A percentile compares a stretch with the other conserved stretches of the same genome.
Conservation (phyloP, 768 basidiomycete species). For the Ephemerocybe angulata region DNA sequence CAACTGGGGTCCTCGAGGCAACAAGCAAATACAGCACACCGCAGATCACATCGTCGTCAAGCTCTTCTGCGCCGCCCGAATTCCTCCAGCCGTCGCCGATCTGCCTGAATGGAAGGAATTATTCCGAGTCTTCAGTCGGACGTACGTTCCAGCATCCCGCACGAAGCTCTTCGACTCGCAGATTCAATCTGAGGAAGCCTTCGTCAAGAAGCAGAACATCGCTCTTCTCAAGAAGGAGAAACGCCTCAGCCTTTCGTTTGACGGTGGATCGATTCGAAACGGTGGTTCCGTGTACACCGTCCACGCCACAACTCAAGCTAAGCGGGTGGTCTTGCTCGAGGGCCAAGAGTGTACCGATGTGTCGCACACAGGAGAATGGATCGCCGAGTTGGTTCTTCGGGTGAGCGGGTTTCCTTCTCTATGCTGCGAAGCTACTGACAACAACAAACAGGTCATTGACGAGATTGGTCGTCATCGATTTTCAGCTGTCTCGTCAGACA, state of each 20-base stretch:
- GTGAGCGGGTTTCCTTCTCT: conserved; percentile 8
- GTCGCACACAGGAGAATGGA: conserved; percentile 18
- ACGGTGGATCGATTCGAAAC: conserved; percentile 16
- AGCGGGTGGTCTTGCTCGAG: conserved; percentile 14
- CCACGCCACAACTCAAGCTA: conserved; percentile 14
- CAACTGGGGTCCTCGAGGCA: conserved; percentile 3
- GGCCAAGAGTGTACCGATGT: conserved; percentile 12
- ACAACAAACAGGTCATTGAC: conserved; percentile 12
- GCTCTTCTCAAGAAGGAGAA: conserved; percentile 11
- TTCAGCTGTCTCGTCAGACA: conserved; percentile 14
- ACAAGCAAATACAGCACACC: conserved; percentile 4
- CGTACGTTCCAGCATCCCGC: conserved; percentile 20
- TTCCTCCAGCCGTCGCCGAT: conserved; percentile 19
- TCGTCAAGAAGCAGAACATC: conserved; percentile 15
- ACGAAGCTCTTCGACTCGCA: conserved; percentile 20
- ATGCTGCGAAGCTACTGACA: not conserved
- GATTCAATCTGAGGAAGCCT: conserved; percentile 20
- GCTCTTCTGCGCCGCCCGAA: conserved; percentile 18
- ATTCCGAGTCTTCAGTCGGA: conserved; percentile 11
- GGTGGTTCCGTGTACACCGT: conserved; percentile 18
- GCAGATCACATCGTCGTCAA: conserved; percentile 22
- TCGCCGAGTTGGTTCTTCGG: conserved; percentile 10
- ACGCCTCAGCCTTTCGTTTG: conserved; percentile 20
- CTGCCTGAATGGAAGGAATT: conserved; percentile 21
- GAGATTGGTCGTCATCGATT: conserved; percentile 13